Base-by-base conservation (phyloP, 2,329 filamentous ascomycete genomes). In the Colletotrichum tropicale region DNA sequence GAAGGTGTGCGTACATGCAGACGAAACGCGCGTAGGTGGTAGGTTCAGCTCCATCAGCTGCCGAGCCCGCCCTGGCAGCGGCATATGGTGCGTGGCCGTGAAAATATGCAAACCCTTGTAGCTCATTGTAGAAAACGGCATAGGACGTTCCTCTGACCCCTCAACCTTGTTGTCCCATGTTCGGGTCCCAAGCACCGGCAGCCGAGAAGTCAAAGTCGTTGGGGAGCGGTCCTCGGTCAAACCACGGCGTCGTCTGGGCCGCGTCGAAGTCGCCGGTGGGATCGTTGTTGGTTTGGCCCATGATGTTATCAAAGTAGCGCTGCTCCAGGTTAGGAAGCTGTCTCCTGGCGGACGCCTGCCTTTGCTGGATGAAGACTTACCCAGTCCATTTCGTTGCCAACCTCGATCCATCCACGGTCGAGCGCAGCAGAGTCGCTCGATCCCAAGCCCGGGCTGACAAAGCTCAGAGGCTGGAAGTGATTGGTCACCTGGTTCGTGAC, bases 311-410 rank as follows among this genome's bases (percentile, higher is more conserved):
- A 62, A 77, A 74, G 70, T 77, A 76, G 8, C 76, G 74, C 76
- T 77, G 32, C 66, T 5, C 18, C 36, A 30, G 5, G 56, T 69
- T 26, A 74, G 65, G 55, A 36, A 52, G 38, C 21, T 36, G n/a
- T 36, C 21, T 21, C 26, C 28, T 26, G 30, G 15, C 30, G 10
- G 9, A 26, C 21, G 16, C 12, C 21, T 36, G 30, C n/a, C 43
- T 21, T 1, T 43, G 21, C n/a, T n/a, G 13, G 34, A 15, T 21
- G 43, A 58, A 60, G 8, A 81, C 84, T 77, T 78, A 86, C 85
- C 85, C 85, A 86, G 74, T 86, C 85, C 81, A 86, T 83, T 69
- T 80, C 81, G 28, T 82, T 79, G 34, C 77, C 78, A 66, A 79
- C 78, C 15, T 79, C 78, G 74, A 85, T 82, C 85, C 84, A 86